Base-by-base conservation (phyloP, 2,329 filamentous ascomycete species). In the Aureobasidium zeae region DNA sequence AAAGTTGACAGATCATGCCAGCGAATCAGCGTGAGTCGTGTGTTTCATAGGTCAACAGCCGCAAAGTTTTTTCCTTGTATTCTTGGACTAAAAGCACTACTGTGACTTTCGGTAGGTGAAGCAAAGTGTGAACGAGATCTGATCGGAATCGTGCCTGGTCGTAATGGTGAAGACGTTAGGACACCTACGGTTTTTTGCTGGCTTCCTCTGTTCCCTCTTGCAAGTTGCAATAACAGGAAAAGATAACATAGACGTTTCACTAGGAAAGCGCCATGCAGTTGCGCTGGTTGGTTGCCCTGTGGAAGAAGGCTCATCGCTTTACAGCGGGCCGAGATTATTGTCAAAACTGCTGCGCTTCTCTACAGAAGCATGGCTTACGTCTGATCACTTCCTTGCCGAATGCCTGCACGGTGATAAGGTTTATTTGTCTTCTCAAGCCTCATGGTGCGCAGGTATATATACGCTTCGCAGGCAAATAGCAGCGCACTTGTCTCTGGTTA, bases 21-120 rank as follows among this genome's bases (percentile, higher is more conserved):
- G 24, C 41, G 41, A 44, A 44, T 44, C 32, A 25, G 41, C 26
- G 17, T 16, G 36, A 36, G 31, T 35, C 41, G 22, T 30, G 25
- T 44, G 31, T 44, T 36, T 44, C 41, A 44, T 15, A 30, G 25
- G 9, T 34, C 39, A 43, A 43, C 39, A 43, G 39, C 39, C 39
- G 30, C 29, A 21, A 30, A 13, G 15, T 15, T 34, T 43, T 17
- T 34, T n/a, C n/a, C n/a, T n/a, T n/a, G n/a, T n/a, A n/a, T n/a
- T n/a, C n/a, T n/a, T n/a, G n/a, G n/a, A n/a, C n/a, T n/a, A n/a
- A n/a, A n/a, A n/a, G n/a, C n/a, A n/a, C n/a, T n/a, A n/a, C n/a
- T n/a, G n/a, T 34, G 39, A 31, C 37, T 26, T 30, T 32, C 26
- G 35, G 35, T 24, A 39, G 16, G 24, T 41, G 20, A 17, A 17